These are phyloP conservation scores for Cyclotella kingstonii DNA, from an alignment of 108 stramenopile species.

Conservation along the genomic window DNA sequence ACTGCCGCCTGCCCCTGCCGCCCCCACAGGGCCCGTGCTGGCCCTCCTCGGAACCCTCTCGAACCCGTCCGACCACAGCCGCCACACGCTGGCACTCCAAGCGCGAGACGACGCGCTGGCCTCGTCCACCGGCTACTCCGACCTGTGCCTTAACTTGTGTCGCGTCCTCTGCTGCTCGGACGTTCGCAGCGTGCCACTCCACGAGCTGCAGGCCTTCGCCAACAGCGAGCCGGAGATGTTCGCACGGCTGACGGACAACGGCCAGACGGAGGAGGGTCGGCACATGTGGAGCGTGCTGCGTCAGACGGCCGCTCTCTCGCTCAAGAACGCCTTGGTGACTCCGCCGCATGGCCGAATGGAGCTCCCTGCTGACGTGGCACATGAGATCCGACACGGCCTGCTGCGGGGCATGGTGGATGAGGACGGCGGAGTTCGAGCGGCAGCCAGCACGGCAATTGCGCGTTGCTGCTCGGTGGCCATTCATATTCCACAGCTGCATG, in stretches of 20 bases:
- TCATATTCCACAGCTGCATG: constrained; percentile 12
- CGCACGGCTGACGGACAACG: too few species aligned
- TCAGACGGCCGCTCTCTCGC: constrained; percentile 86
- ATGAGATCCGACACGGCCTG: constrained; percentile 46
- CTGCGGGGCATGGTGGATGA: constrained; percentile 41
- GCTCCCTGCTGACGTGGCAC: constrained; percentile 15
- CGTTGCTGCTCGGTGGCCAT: constrained; percentile 27
- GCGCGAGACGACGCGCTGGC: constrained; percentile 72
- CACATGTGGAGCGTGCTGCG: constrained; percentile 70
- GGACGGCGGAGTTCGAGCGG: constrained; percentile 33
- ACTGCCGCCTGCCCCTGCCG: constrained; percentile 47
- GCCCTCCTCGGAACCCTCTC: constrained; percentile 68
- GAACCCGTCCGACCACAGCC: constrained; percentile 43
- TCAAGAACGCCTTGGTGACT: constrained; percentile 79
- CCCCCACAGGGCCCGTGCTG: constrained; percentile 64
- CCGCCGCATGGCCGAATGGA: constrained; percentile 28
- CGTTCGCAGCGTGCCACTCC: constrained; percentile 15
- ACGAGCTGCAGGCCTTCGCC: not conserved
- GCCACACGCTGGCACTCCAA: constrained; percentile 68
- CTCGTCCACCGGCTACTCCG: constrained; percentile 56
- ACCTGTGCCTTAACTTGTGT: constrained; percentile 59
- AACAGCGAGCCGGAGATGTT: too few species aligned
- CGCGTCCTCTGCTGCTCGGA: too few species aligned
- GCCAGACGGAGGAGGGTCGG: not conserved
- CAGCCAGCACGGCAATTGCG: constrained; percentile 34